These are phyloP conservation scores for Phialophora chinensis DNA, from an alignment of 2,329 filamentous ascomycete species.

Conservation along the genomic window DNA sequence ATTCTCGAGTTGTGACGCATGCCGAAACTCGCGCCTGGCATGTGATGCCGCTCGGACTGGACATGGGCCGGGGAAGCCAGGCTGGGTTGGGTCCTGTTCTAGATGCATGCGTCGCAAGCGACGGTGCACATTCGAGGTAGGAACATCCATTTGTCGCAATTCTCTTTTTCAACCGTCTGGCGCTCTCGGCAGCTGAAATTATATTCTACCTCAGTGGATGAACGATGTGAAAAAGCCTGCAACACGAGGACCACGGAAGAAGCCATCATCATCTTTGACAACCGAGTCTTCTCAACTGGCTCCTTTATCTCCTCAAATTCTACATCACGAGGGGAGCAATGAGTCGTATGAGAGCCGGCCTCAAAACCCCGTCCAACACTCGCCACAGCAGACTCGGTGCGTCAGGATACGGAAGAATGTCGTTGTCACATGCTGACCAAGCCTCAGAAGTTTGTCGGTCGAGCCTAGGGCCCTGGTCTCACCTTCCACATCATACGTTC, in stretches of 20 bases:
- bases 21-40: conserved; percentile 14
- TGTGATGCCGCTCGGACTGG: conserved; percentile 23
- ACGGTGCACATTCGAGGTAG: conserved; percentile 36
- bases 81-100: conserved; percentile 36
- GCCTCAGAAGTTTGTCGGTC: conserved; percentile 5
- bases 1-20: conserved; percentile 19
- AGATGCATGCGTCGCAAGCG: conserved; percentile 38
- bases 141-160: conserved; percentile 11
- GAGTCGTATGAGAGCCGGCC: not conserved
- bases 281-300: not conserved
- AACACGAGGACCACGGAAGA: conserved; percentile 13
- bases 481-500: conserved; percentile 5
- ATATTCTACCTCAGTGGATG: conserved; percentile 25
- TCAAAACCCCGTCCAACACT: not conserved
- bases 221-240: conserved; percentile 20
- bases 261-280: conserved; percentile 5
- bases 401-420: not conserved
- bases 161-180: not conserved
- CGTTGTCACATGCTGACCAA: conserved; percentile 1
- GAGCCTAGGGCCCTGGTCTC: conserved; percentile 5
- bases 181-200: not conserved
- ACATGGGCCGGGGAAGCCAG: conserved; percentile 33
- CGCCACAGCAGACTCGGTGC: not conserved
- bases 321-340: not conserved
- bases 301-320: conserved; percentile 12